phyloP scores from a whole-genome alignment of 2,329 filamentous ascomycete genomes.

The Aspergillus tamarii region DNA sequence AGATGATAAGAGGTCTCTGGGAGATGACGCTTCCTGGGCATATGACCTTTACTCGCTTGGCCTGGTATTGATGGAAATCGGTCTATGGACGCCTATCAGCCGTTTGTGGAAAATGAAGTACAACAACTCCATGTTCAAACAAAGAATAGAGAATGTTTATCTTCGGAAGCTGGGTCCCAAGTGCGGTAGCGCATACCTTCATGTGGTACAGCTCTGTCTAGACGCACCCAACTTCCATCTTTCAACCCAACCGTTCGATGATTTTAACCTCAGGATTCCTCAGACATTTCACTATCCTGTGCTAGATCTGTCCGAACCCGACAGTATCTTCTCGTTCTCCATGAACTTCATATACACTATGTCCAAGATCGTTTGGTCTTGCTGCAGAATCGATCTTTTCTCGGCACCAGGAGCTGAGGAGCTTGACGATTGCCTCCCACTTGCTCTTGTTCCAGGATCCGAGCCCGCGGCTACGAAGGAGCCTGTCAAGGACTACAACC shows the following conservation, averaged over 20 bases:
- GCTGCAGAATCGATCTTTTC: conserved; percentile 46
- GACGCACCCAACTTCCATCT: conserved; percentile 57
- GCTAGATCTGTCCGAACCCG: conserved; percentile 44
- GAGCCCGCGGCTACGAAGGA: conserved; percentile 31
- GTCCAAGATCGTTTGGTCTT: conserved; percentile 46
- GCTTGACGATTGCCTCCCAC: conserved; percentile 45
- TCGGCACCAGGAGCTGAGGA: conserved; percentile 44
- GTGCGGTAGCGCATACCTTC: conserved; percentile 66
- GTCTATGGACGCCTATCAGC: conserved; percentile 64
- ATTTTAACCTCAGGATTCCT: conserved; percentile 44
- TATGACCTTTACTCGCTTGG: conserved; percentile 66
- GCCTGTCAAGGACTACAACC: conserved; percentile 21
- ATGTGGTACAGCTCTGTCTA: conserved; percentile 64
- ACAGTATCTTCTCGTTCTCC: conserved; percentile 46
- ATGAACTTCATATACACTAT: conserved; percentile 50
- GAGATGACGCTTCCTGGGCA: conserved; percentile 45
- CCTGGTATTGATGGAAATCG: conserved; percentile 64
- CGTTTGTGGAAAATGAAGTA: conserved; percentile 69
- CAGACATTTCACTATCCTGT: conserved; percentile 47
- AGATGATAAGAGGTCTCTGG: conserved; percentile 45
- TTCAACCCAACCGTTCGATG: conserved; percentile 46
- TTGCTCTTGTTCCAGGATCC: conserved; percentile 41
- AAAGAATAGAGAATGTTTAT: conserved; percentile 65
- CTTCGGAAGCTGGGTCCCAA: conserved; percentile 64
- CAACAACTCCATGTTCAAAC: conserved; percentile 63